Percentiles rank a stretch among this genome's conserved stretches.
These are phyloP conservation scores for Helichrysum umbraculigerum DNA, from an alignment of 129 eudicot species.

Conservation along the genomic window DNA sequence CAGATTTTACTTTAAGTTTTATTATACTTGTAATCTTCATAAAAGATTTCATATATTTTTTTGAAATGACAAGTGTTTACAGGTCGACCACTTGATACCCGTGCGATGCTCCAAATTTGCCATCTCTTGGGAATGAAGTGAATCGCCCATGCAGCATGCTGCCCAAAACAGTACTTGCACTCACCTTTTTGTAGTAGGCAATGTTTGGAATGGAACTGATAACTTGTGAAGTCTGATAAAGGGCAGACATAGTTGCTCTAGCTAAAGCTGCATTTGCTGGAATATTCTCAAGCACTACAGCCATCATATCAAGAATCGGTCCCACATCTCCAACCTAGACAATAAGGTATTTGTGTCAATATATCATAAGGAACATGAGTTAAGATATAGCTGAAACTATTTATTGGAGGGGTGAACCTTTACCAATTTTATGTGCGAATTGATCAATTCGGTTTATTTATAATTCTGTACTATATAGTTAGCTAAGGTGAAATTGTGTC, in stretches of 20 bases:
- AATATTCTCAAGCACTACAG: slow-evolving; percentile 73
- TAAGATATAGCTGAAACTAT: not conserved
- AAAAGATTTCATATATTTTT: not conserved
- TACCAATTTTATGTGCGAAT: not conserved
- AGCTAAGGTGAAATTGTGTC: not conserved
- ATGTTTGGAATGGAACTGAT: slow-evolving; percentile 62
- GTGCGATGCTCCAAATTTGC: not conserved
- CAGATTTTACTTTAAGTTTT: not conserved
- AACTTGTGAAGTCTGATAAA: slow-evolving; percentile 63
- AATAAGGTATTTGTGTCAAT: not conserved
- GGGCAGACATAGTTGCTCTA: slow-evolving; percentile 61
- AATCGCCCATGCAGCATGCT: slow-evolving; percentile 10
- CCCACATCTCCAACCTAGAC: slow-evolving; percentile 80
- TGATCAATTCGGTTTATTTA: not conserved
- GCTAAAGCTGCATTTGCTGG: slow-evolving; percentile 50
- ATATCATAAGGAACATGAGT: not conserved
- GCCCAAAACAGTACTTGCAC: slow-evolving; percentile 22
- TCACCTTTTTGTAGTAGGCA: slow-evolving; percentile 65
- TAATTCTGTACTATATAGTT: not conserved
- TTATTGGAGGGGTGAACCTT: not conserved
- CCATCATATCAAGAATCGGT: slow-evolving; percentile 84
- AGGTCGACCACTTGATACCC: not conserved
- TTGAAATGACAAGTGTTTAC: not conserved
- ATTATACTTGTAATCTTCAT: not conserved
- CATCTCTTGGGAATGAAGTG: not conserved